Evolutionary conservation across 2,329 filamentous ascomycete species (phyloP).

Genomic region (Mycogone perniciosa): DNA sequence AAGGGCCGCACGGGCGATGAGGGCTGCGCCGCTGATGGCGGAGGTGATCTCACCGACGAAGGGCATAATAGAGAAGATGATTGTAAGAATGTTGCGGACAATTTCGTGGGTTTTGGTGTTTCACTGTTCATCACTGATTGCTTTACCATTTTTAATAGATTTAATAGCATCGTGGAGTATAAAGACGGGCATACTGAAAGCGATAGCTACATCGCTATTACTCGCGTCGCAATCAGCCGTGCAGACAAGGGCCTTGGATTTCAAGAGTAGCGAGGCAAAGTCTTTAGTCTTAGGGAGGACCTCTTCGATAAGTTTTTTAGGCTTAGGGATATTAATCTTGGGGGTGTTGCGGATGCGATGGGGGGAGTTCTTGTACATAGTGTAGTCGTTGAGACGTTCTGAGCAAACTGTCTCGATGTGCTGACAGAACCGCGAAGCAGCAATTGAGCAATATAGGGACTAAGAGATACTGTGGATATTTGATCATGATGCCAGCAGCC

Average conservation of each 20-base stretch:
- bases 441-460: no score
- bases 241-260: neutral
- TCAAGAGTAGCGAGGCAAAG: neutral
- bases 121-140: neutral
- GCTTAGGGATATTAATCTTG: slow-evolving; percentile 1
- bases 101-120: neutral
- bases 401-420: no score
- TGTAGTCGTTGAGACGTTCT: neutral
- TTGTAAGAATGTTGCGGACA: neutral
- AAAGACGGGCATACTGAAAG: slow-evolving; percentile 5
- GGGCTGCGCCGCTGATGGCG: no score
- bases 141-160: neutral
- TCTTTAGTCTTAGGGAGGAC: neutral
- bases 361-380: slow-evolving; percentile 1
- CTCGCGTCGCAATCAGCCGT: neutral
- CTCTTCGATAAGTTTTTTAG: slow-evolving; percentile 3
- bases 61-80: no score
- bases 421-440: no score
- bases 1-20: neutral
- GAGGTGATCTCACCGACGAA: no score
- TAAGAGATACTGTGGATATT: no score
- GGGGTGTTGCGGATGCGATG: neutral
- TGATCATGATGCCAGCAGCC: no score
- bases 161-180: slow-evolving; percentile 1
- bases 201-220: neutral